phyloP scores from a whole-genome alignment of 2,329 filamentous ascomycete genomes.

The Phialophora tarda region DNA sequence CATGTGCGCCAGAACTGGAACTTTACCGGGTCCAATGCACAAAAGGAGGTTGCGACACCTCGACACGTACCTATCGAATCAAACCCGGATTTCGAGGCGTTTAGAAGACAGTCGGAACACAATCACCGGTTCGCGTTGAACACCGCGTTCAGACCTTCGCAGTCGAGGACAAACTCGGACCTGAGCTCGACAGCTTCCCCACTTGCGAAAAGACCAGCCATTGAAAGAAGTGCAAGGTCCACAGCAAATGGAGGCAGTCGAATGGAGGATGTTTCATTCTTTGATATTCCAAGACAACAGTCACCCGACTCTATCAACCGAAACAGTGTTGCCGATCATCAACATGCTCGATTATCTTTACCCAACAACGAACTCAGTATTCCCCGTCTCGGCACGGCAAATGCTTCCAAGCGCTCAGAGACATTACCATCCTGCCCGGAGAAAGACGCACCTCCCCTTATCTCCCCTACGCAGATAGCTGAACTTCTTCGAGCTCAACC shows the following conservation, averaged over 20 bases:
- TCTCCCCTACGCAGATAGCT: conserved; percentile 61
- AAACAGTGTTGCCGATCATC: conserved; percentile 45
- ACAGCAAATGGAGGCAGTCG: conserved; percentile 23
- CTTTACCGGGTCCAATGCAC: conserved; percentile 71
- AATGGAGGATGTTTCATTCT: conserved; percentile 42
- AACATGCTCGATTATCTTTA: conserved; percentile 62
- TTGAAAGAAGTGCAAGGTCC: conserved; percentile 24
- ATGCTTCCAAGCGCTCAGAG: conserved; percentile 49
- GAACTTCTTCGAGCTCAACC: conserved; percentile 60
- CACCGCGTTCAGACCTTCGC: conserved; percentile 30
- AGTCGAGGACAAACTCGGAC: conserved; percentile 27
- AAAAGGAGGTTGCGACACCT: conserved; percentile 71
- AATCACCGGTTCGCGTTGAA: conserved; percentile 31
- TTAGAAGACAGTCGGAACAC: conserved; percentile 71
- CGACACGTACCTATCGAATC: conserved; percentile 73
- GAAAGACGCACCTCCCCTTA: conserved; percentile 54
- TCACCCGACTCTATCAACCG: conserved; percentile 55
- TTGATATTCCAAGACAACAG: conserved; percentile 54
- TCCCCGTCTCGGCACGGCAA: conserved; percentile 29
- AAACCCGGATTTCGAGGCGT: conserved; percentile 82
- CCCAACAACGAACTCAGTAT: conserved; percentile 57
- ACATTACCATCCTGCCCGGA: conserved; percentile 61
- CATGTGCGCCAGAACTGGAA: conserved; percentile 76
- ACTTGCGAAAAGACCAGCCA: conserved; percentile 24
- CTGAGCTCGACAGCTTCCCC: conserved; percentile 25